Conservation (phyloP, 1,284 basidiomycete species). For the Fomitopsis betulina region DNA sequence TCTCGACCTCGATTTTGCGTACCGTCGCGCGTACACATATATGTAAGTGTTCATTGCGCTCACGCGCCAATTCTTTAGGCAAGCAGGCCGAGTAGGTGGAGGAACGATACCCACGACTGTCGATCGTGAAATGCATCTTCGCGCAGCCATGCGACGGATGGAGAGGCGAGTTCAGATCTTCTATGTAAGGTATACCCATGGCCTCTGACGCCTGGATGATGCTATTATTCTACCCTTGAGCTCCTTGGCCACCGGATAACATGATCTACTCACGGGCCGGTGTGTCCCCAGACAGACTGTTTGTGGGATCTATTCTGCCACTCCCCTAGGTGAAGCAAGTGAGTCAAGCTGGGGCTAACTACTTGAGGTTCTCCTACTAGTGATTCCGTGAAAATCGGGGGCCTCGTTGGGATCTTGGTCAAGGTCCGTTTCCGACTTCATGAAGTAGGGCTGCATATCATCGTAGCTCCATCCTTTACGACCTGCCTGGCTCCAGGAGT, state of each 20-base stretch:
- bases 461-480: constrained; percentile 34
- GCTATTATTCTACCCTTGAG: neutral
- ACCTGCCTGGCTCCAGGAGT: constrained; percentile 31
- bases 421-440: constrained; percentile 26
- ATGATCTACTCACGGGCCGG: neutral
- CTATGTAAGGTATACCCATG: constrained; percentile 6
- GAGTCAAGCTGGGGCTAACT: neutral
- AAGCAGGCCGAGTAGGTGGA: constrained; percentile 13
- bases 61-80: neutral
- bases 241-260: neutral
- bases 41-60: constrained; percentile 4
- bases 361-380: neutral
- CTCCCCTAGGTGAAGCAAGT: neutral
- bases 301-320: constrained; percentile 3
- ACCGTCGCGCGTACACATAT: constrained; percentile 9
- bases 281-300: neutral
- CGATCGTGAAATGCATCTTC: constrained; percentile 6
- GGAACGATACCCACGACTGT: constrained; percentile 1
- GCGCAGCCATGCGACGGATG: constrained; percentile 6
- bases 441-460: constrained; percentile 34
- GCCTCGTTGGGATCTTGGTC: neutral
- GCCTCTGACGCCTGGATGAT: constrained; percentile 1
- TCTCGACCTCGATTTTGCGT: constrained; percentile 4
- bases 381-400: neutral
- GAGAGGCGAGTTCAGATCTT: constrained; percentile 7